phyloP scores from a whole-genome alignment of 169 alveolate genomes.

The Perkinsus olseni region DNA sequence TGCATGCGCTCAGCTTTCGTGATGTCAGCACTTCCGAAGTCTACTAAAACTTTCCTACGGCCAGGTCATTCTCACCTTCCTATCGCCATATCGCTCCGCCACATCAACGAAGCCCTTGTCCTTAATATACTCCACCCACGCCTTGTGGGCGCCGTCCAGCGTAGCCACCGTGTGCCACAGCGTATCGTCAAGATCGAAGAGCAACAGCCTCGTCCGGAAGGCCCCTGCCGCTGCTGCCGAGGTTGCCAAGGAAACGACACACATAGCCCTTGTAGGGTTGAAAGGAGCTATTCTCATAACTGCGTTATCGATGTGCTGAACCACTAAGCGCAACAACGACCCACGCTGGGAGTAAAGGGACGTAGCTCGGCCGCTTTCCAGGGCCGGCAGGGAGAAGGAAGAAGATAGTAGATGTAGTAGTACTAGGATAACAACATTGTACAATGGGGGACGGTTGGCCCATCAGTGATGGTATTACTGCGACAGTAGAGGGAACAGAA shows the following conservation, averaged over 20 bases:
- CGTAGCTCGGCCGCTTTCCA: too few species aligned
- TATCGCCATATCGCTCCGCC: not conserved
- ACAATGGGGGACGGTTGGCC: too few species aligned
- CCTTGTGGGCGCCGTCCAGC: not conserved
- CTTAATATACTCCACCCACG: not conserved
- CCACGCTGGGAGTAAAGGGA: not conserved
- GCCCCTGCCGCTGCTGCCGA: too few species aligned
- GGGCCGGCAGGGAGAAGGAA: too few species aligned
- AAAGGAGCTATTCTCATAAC: not conserved
- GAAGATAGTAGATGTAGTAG: too few species aligned
- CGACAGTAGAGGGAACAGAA: too few species aligned
- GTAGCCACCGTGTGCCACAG: not conserved
- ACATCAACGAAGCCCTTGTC: not conserved
- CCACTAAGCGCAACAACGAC: not conserved
- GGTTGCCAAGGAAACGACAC: not conserved
- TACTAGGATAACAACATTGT: too few species aligned
- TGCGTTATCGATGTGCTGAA: not conserved
- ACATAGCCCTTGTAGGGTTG: not conserved
- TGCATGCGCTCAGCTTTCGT: too few species aligned
- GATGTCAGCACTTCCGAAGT: too few species aligned
- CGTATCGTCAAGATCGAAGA: not conserved
- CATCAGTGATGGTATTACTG: too few species aligned
- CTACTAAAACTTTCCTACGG: too few species aligned
- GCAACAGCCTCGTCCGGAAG: not conserved
- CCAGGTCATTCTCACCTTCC: too few species aligned